phyloP scores from a whole-genome alignment of 257 asterid genomes.

The Buddleja alternifolia region DNA sequence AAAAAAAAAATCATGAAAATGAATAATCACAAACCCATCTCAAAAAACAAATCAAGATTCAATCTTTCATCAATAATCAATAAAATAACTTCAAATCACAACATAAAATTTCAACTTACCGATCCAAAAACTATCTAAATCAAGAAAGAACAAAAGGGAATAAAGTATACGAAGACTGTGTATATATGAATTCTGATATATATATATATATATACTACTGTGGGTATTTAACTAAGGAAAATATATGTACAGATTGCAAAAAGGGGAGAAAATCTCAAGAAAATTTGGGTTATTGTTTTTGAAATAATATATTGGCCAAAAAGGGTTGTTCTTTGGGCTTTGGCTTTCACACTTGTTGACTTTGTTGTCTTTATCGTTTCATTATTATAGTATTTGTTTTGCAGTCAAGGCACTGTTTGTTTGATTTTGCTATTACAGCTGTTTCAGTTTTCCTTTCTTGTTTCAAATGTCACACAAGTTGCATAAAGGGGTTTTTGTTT shows the following conservation, averaged over 20 bases:
- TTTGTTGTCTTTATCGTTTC: conserved; percentile 47
- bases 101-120: conserved; percentile 43
- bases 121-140: conserved; percentile 56
- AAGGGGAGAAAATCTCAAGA: conserved; percentile 4
- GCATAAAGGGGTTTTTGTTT: conserved; percentile 16
- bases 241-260: background rate
- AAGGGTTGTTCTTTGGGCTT: too few relatives aligned
- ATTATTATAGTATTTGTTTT: conserved; percentile 34
- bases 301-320: too few relatives aligned
- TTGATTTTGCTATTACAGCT: conserved; percentile 44
- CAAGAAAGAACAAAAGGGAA: conserved; percentile 29
- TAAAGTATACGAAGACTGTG: conserved; percentile 15
- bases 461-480: conserved; percentile 24
- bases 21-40: conserved; percentile 22
- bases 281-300: conserved; percentile 9
- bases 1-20: conserved; percentile 36
- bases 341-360: too few relatives aligned
- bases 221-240: background rate
- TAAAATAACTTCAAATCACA: conserved; percentile 31
- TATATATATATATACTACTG: too few relatives aligned
- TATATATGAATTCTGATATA: conserved; percentile 26
- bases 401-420: conserved; percentile 51
- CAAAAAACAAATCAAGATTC: conserved; percentile 37
- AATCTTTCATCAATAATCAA: conserved; percentile 34
- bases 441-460: conserved; percentile 34